Conservation (phyloP, 495 filamentous ascomycete genomes). For the Penicillium pancosmium region DNA sequence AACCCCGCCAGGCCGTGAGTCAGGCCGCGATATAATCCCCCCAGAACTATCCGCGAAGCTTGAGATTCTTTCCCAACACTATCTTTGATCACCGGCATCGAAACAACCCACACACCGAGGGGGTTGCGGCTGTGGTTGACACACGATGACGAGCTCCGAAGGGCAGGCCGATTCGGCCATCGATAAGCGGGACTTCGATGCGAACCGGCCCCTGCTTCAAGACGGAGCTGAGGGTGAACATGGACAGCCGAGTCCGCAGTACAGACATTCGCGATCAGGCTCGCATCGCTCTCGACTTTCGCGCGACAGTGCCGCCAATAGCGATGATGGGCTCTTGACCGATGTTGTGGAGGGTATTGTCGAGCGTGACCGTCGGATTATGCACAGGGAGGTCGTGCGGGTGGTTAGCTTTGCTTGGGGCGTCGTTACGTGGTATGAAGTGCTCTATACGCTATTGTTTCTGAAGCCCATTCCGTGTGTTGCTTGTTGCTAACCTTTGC, state of each 20-base stretch:
- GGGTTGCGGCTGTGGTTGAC: not conserved
- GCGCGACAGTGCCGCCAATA: conserved; percentile 29
- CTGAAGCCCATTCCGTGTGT: not conserved
- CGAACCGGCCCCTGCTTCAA: conserved; percentile 48
- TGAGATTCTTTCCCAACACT: not conserved
- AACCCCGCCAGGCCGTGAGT: not conserved
- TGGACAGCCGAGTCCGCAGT: conserved; percentile 12
- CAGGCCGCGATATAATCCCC: not conserved
- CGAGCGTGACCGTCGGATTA: conserved; percentile 55
- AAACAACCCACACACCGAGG: not conserved
- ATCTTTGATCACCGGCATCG: not conserved
- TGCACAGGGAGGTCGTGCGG: conserved; percentile 54
- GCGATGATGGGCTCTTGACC: conserved; percentile 58
- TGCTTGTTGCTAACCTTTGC: conserved; percentile 11
- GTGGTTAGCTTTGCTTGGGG: conserved; percentile 63
- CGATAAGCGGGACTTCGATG: conserved; percentile 66
- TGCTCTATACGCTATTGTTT: not conserved
- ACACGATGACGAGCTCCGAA: conserved; percentile 34
- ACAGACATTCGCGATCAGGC: conserved; percentile 20
- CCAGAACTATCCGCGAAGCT: not conserved
- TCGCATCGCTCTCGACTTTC: conserved; percentile 27
- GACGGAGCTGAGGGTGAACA: conserved; percentile 30
- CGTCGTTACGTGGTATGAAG: conserved; percentile 56
- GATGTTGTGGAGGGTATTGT: conserved; percentile 64
- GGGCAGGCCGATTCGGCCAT: conserved; percentile 28